Conservation (phyloP, 805 yeast species). For the Saccharomycopsis oosterbeekiorum region DNA sequence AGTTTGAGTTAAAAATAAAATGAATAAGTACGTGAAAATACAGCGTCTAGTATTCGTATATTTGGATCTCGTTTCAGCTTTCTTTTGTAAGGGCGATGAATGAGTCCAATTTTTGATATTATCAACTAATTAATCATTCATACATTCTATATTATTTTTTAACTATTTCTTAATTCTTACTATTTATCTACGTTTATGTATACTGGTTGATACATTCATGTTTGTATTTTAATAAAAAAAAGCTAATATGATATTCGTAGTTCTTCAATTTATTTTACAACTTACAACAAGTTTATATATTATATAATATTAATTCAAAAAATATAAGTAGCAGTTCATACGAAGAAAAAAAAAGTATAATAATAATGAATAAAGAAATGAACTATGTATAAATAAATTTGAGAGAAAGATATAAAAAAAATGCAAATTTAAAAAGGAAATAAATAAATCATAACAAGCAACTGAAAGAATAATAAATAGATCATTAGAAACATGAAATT, state of each 20-base stretch:
- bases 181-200: background rate
- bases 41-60: too few relatives aligned
- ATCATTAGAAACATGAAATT: background rate
- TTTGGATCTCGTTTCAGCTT: too few relatives aligned
- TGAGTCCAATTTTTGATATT: background rate
- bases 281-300: background rate
- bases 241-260: too few relatives aligned
- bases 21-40: too few relatives aligned
- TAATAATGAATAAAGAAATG: background rate
- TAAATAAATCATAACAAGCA: background rate
- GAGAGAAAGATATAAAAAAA: background rate
- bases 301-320: background rate
- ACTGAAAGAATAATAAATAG: slow-evolving; percentile 1
- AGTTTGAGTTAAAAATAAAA: background rate
- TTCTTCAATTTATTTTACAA: too few relatives aligned
- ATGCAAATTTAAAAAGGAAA: background rate
- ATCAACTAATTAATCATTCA: too few relatives aligned
- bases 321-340: slow-evolving; percentile 1
- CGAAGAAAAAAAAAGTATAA: background rate
- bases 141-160: too few relatives aligned
- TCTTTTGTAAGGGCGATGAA: too few relatives aligned
- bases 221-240: background rate
- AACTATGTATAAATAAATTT: background rate
- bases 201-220: background rate
- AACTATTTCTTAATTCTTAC: background rate